These are phyloP conservation scores for Thyridium curvatum DNA, from an alignment of 2,329 filamentous ascomycete genomes.

Conservation along the genomic window DNA sequence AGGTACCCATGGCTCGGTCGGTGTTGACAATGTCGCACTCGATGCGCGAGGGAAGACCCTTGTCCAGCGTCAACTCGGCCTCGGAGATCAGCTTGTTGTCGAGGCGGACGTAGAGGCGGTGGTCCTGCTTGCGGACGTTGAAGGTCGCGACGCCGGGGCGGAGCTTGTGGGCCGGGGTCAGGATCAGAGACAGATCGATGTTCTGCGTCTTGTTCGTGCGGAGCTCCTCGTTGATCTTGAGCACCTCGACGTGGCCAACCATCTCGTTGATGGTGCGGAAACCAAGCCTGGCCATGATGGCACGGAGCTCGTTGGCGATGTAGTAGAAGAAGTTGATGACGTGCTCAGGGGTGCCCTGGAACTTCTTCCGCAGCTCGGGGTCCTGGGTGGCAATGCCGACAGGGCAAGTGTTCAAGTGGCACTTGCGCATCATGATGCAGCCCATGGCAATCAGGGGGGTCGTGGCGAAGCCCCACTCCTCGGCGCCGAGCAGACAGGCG, in stretches of 20 bases:
- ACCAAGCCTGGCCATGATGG: conserved; percentile 93
- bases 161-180: conserved; percentile 93
- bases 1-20: conserved; percentile 87
- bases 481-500: conserved; percentile 90
- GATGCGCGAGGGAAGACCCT: conserved; percentile 85
- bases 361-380: conserved; percentile 89
- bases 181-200: conserved; percentile 85
- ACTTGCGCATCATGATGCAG: conserved; percentile 90
- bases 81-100: conserved; percentile 98
- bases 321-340: conserved; percentile 99
- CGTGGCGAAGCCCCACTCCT: conserved; percentile 96
- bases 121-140: conserved; percentile 96
- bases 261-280: conserved; percentile 96
- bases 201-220: conserved; percentile 85
- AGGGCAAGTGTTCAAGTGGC: conserved; percentile 69
- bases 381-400: conserved; percentile 96
- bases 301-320: conserved; percentile 88
- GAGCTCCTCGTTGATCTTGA: conserved; percentile 83
- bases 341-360: conserved; percentile 86
- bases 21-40: conserved; percentile 97
- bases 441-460: conserved; percentile 94
- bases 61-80: conserved; percentile 89
- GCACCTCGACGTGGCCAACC: conserved; percentile 84
- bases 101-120: conserved; percentile 83
- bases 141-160: conserved; percentile 92